Conservation (phyloP, 2,329 filamentous ascomycete species). For the Microsporum canis region DNA sequence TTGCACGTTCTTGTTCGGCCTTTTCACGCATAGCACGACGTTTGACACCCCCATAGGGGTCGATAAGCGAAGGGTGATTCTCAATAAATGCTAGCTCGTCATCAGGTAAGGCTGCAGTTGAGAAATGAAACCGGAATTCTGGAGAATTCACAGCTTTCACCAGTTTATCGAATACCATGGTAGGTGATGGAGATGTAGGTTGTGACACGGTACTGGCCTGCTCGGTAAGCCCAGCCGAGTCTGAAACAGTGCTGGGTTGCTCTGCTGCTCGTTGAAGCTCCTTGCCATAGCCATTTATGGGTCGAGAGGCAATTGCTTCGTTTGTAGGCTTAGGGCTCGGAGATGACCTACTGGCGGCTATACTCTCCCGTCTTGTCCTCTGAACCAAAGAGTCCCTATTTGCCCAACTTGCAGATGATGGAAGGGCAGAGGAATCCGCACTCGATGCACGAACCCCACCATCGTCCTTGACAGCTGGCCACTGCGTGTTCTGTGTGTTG, state of each 20-base stretch:
- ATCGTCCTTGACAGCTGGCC: conserved; percentile 64
- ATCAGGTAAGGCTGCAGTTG: conserved; percentile 33
- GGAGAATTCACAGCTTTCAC: conserved; percentile 39
- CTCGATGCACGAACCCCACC: conserved; percentile 40
- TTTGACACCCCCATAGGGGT: conserved; percentile 69
- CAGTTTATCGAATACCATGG: conserved; percentile 29
- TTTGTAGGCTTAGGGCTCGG: conserved; percentile 61
- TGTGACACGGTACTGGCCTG: not conserved
- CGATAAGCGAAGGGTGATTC: conserved; percentile 66
- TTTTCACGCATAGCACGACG: conserved; percentile 65
- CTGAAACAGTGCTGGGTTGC: not conserved
- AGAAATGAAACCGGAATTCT: conserved; percentile 46
- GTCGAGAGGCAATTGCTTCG: conserved; percentile 31
- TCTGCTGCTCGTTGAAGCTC: not conserved
- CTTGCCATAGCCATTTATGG: not conserved
- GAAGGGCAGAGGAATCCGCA: conserved; percentile 79
- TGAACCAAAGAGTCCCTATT: conserved; percentile 54
- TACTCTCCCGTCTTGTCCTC: conserved; percentile 57
- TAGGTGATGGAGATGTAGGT: conserved; percentile 7
- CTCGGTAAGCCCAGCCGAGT: not conserved
- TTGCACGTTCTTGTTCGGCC: conserved; percentile 48
- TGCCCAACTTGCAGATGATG: conserved; percentile 89
- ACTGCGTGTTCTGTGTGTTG: conserved; percentile 51
- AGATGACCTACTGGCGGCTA: conserved; percentile 68
- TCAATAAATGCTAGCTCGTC: conserved; percentile 43